Conservation (phyloP, 2,329 filamentous ascomycete species). For the Ophiostoma piceae region DNA sequence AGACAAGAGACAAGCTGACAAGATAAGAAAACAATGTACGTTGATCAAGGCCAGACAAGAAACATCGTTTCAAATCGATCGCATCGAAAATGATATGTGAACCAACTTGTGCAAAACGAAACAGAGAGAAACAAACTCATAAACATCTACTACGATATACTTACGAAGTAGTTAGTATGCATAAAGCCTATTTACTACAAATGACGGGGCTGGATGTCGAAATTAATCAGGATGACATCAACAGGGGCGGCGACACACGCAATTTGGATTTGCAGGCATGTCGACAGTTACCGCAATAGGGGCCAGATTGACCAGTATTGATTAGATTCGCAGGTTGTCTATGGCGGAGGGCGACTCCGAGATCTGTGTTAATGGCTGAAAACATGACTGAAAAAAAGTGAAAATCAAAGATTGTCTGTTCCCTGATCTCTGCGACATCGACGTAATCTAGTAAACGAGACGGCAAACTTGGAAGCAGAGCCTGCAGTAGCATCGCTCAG, state of each 20-base stretch:
- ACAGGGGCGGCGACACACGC: slow-evolving; percentile 4
- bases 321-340: neutral
- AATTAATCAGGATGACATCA: slow-evolving; percentile 9
- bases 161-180: neutral
- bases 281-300: neutral
- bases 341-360: slow-evolving; percentile 1
- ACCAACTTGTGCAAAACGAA: neutral
- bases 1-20: neutral
- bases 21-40: neutral
- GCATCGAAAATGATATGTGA: neutral
- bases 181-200: neutral
- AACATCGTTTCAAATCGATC: neutral
- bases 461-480: neutral
- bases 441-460: neutral
- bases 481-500: neutral
- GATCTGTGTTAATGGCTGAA: too few relatives aligned
- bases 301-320: neutral
- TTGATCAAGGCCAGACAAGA: neutral
- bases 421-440: slow-evolving; percentile 1
- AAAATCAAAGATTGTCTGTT: neutral
- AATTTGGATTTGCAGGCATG: neutral
- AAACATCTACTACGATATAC: too few relatives aligned
- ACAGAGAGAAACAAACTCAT: too few relatives aligned
- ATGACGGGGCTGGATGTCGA: neutral
- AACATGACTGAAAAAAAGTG: too few relatives aligned